Evolutionary conservation across 129 eudicot genomes (phyloP).

Genomic region (Solidago caesia): DNA sequence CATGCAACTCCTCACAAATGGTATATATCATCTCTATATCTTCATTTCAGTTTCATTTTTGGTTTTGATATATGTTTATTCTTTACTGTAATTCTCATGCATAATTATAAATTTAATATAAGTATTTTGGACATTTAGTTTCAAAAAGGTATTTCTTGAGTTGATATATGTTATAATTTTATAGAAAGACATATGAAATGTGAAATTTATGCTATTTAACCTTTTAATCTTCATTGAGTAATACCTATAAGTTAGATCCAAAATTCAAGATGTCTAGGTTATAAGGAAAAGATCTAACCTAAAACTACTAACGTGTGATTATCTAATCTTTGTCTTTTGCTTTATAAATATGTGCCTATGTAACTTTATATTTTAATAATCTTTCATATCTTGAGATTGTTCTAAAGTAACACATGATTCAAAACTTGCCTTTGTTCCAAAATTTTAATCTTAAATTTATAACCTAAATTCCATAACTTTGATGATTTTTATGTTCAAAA

Average conservation of each 20-base stretch:
- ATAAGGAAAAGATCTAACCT: conserved; percentile 17
- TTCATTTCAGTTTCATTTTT: not conserved
- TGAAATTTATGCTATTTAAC: too few species aligned
- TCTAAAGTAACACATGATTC: conserved; percentile 30
- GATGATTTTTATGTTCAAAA: not conserved
- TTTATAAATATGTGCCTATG: conserved; percentile 38
- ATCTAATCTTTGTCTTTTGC: conserved; percentile 29
- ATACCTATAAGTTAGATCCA: not conserved
- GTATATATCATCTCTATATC: conserved; percentile 13
- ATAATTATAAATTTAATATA: not conserved
- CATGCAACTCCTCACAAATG: conserved; percentile 96
- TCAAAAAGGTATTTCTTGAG: too few species aligned
- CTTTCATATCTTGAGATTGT: conserved; percentile 23
- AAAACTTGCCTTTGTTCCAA: conserved; percentile 24
- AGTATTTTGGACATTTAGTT: not conserved
- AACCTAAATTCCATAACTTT: conserved; percentile 20
- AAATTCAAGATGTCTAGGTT: not conserved
- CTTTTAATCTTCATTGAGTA: not conserved
- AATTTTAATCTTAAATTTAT: conserved; percentile 5
- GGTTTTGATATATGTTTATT: not conserved
- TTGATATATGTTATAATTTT: too few species aligned
- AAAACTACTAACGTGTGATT: conserved; percentile 21
- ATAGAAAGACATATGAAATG: too few species aligned
- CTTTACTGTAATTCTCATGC: conserved; percentile 7
- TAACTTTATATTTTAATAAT: conserved; percentile 24